Evolutionary conservation across 78 protist genomes (phyloP).

Genomic region (Pelomyxa schiedti): DNA sequence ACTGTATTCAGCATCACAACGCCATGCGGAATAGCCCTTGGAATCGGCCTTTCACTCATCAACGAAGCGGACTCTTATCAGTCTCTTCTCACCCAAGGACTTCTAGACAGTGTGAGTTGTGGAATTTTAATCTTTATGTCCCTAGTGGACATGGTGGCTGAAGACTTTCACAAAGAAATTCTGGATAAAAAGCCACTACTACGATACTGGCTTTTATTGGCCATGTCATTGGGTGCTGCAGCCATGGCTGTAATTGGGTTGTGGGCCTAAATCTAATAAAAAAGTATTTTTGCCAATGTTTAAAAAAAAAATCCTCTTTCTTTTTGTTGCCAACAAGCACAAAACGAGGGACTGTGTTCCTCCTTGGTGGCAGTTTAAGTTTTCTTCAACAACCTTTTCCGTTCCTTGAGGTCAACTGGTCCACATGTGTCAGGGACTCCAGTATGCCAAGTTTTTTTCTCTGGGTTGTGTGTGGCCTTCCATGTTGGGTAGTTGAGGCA

Average conservation of each 20-base stretch:
- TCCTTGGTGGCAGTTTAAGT: too few relatives aligned
- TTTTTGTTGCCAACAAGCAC: too few relatives aligned
- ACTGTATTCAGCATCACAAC: slow-evolving; percentile 35
- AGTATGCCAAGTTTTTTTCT: slow-evolving; percentile 7
- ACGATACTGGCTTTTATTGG: slow-evolving; percentile 9
- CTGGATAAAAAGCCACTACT: background rate
- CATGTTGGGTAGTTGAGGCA: background rate
- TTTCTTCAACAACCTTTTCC: too few relatives aligned
- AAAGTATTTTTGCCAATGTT: too few relatives aligned
- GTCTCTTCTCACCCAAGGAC: slow-evolving; percentile 20
- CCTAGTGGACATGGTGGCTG: slow-evolving; percentile 8
- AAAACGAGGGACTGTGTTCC: too few relatives aligned
- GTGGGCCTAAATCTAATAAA: slow-evolving; percentile 1
- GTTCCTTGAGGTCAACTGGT: too few relatives aligned
- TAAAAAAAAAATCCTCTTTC: too few relatives aligned
- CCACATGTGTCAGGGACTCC: too few relatives aligned
- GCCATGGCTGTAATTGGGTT: slow-evolving; percentile 16
- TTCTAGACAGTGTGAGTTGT: slow-evolving; percentile 25
- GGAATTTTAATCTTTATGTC: slow-evolving; percentile 29
- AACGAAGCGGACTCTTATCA: background rate
- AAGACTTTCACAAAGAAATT: background rate
- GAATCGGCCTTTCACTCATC: slow-evolving; percentile 7
- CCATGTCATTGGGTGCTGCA: slow-evolving; percentile 14
- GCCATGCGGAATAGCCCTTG: slow-evolving; percentile 47
- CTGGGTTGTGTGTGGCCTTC: slow-evolving; percentile 16